Base-by-base conservation (phyloP, 345 rosid species). In the Excoecaria agallocha region DNA sequence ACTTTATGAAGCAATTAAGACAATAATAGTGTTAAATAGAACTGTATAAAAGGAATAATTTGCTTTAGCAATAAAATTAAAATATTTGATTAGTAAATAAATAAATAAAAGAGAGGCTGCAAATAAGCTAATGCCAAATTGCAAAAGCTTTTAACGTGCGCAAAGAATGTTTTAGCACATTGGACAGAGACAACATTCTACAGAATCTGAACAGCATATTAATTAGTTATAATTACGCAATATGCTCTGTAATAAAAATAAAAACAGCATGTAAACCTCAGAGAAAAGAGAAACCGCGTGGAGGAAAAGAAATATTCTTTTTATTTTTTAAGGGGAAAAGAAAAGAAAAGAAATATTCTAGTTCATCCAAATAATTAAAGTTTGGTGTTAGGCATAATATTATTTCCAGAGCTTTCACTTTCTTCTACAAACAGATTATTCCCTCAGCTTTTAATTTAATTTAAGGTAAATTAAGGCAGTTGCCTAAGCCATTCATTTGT, bases 151-250 rank as follows among this genome's bases (percentile, higher is more conserved):
- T 58, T 69, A 3, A 69, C 12, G 61, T 60, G 69, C 68, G 72
- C 19, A 77, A 73, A 52, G 80, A 76, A 78, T 73, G 64, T 74
- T 49, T 61, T 61, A 43, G 57, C 30, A 59, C 7, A 3, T 20
- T 67, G 43, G 64, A 67, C 35, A 57, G 55, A 57, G 59, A 50
- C 37, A 46, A 2, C 68, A 16, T 19, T 45, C 3, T 30, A 41
- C 41, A 22, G 69, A 80, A 73, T 68, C 74, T 63, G 24, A 25
- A 46, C 61, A n/a, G n/a, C n/a, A n/a, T n/a, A n/a, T n/a, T n/a
- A n/a, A n/a, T n/a, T n/a, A n/a, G n/a, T n/a, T n/a, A n/a, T n/a
- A n/a, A n/a, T n/a, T n/a, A n/a, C n/a, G n/a, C n/a, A n/a, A n/a
- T n/a, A n/a, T n/a, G n/a, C n/a, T n/a, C n/a, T n/a, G n/a, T n/a